Conservation (phyloP, 1,284 basidiomycete genomes). For the Exobasidium cylindrosporum region DNA sequence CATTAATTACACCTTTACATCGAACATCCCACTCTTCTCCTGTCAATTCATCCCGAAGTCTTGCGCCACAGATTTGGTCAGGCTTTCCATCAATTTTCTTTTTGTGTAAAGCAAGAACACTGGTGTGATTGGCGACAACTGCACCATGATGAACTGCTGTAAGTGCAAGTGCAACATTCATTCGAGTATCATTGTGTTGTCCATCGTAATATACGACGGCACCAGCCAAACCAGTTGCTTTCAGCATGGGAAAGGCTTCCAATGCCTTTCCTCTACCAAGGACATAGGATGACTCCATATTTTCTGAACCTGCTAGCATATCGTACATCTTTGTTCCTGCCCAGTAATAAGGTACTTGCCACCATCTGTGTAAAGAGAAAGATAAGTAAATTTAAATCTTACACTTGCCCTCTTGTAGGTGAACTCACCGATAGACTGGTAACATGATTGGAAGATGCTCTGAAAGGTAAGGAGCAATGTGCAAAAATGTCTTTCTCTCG, state of each 20-base stretch:
- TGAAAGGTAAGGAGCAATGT: slow-evolving; percentile 91
- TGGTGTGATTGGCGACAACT: slow-evolving; percentile 82
- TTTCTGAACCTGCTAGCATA: slow-evolving; percentile 87
- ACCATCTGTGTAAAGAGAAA: slow-evolving; percentile 61
- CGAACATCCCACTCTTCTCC: slow-evolving; percentile 78
- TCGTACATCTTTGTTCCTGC: slow-evolving; percentile 97
- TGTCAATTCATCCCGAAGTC: slow-evolving; percentile 76
- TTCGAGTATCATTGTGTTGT: slow-evolving; percentile 96
- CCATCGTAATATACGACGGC: slow-evolving; percentile 97
- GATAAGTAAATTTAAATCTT: not conserved
- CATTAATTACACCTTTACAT: slow-evolving; percentile 90
- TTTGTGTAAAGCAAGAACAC: slow-evolving; percentile 79
- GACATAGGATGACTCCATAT: slow-evolving; percentile 92
- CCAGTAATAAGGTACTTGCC: slow-evolving; percentile 96
- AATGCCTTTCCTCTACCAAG: slow-evolving; percentile 84
- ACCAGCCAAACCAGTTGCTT: slow-evolving; percentile 85
- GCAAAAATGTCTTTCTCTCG: slow-evolving; percentile 87
- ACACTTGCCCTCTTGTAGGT: slow-evolving; percentile 42
- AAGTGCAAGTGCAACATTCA: slow-evolving; percentile 86
- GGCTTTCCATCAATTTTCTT: slow-evolving; percentile 58
- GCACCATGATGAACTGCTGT: slow-evolving; percentile 92
- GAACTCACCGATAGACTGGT: slow-evolving; percentile 71
- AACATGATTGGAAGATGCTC: slow-evolving; percentile 92
- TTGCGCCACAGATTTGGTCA: slow-evolving; percentile 70
- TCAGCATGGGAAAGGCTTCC: slow-evolving; percentile 94